These are phyloP conservation scores for Spathaspora passalidarum DNA, from an alignment of 805 yeast species.

Conservation along the genomic window DNA sequence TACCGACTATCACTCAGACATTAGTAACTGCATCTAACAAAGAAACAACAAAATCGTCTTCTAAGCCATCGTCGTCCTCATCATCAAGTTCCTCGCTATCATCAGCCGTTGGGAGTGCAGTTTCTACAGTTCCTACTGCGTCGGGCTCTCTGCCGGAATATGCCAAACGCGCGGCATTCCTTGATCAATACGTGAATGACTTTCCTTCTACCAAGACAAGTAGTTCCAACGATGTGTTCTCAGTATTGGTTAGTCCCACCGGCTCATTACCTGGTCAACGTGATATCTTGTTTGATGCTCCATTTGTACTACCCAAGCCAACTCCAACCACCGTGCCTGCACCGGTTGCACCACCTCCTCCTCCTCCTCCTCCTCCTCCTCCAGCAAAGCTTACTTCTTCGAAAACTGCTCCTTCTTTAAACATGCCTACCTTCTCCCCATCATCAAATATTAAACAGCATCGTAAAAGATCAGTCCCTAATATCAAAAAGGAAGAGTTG, in stretches of 20 bases:
- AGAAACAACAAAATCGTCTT: background rate
- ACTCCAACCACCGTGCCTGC: background rate
- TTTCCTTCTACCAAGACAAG: background rate
- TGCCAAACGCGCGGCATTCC: background rate
- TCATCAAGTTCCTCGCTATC: background rate
- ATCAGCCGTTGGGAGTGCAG: background rate
- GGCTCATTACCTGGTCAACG: background rate
- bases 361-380: background rate
- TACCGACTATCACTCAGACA: background rate
- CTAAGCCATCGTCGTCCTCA: background rate
- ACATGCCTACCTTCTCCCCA: too few species aligned
- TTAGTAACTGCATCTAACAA: background rate
- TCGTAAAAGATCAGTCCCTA: background rate
- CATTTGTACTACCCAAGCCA: background rate
- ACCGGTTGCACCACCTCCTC: background rate
- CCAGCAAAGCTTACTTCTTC: too few species aligned
- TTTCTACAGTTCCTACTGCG: background rate
- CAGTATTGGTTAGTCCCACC: background rate
- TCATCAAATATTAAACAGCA: background rate
- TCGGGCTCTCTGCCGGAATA: background rate
- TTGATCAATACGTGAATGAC: background rate
- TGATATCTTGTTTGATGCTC: background rate
- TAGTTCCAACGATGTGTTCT: background rate
- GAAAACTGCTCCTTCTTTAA: too few species aligned
- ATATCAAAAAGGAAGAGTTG: background rate